A percentile compares a stretch with the other conserved stretches of the same genome.
Conservation (phyloP, 2,329 filamentous ascomycete species). For the Davidsoniella neocaledoniae region DNA sequence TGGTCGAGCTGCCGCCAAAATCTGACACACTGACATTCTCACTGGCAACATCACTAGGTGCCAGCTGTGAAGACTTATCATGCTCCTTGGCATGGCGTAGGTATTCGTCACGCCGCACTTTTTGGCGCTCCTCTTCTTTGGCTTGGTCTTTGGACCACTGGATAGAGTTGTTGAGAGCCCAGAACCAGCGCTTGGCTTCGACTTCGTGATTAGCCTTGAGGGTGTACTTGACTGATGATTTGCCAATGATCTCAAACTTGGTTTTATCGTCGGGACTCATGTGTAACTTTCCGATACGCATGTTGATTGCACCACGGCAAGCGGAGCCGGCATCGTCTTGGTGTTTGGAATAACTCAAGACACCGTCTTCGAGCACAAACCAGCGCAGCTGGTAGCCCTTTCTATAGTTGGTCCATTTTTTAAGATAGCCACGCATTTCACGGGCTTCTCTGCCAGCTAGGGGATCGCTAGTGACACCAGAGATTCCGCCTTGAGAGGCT, state of each 20-base stretch:
- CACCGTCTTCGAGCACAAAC: constrained; percentile 96
- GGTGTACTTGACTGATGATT: constrained; percentile 96
- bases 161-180: constrained; percentile 96
- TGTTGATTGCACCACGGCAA: constrained; percentile 95
- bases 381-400: constrained; percentile 91
- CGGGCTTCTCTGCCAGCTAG: constrained; percentile 69
- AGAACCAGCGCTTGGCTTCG: constrained; percentile 97
- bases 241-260: constrained; percentile 92
- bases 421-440: constrained; percentile 97
- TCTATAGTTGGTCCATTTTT: constrained; percentile 99
- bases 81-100: constrained; percentile 69
- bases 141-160: constrained; percentile 97
- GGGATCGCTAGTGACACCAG: constrained; percentile 38
- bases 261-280: constrained; percentile 98
- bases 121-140: constrained; percentile 69
- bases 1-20: constrained; percentile 7
- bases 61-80: constrained; percentile 31
- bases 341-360: constrained; percentile 97
- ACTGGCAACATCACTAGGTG: constrained; percentile 29
- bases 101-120: constrained; percentile 56
- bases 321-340: constrained; percentile 94
- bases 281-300: constrained; percentile 84
- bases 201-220: constrained; percentile 96
- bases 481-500: constrained; percentile 36
- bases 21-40: constrained; percentile 37